Percentiles rank a stretch among this genome's conserved stretches.
Conservation (phyloP, 176 grass and related monocot genomes). For the Pontederia crassipes region DNA sequence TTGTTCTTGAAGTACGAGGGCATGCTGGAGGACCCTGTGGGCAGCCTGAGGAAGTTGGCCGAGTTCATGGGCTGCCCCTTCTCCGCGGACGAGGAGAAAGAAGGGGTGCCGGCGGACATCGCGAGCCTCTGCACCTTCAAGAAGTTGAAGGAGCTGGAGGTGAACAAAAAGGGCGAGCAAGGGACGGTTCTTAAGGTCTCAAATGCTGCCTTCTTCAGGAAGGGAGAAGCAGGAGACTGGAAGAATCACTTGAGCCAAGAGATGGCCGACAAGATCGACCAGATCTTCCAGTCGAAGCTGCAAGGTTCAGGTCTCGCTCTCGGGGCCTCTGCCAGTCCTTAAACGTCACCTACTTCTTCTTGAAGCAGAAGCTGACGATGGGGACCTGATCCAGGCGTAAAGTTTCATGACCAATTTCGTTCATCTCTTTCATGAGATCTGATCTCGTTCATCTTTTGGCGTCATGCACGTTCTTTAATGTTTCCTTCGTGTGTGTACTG, state of each 20-base stretch:
- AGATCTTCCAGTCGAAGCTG: slow-evolving; percentile 21
- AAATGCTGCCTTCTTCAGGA: slow-evolving; percentile 20
- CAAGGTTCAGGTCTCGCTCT: slow-evolving; percentile 5
- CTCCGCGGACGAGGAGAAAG: slow-evolving; percentile 21
- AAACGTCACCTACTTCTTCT: no score
- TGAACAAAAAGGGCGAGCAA: slow-evolving; percentile 12
- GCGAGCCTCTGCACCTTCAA: slow-evolving; percentile 43
- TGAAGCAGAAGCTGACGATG: no score
- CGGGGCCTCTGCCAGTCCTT: no score
- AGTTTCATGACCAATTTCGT: no score
- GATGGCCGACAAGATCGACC: slow-evolving; percentile 27
- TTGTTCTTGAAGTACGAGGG: slow-evolving; percentile 47
- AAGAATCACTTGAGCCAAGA: slow-evolving; percentile 24
- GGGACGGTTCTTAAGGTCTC: not conserved
- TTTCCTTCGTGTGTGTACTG: no score
- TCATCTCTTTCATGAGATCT: no score
- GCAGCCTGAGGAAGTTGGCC: slow-evolving; percentile 20
- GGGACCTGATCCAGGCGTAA: no score
- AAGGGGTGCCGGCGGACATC: slow-evolving; percentile 11
- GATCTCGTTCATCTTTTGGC: no score
- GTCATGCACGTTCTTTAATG: no score
- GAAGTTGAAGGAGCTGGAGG: slow-evolving; percentile 29
- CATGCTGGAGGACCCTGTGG: slow-evolving; percentile 14
- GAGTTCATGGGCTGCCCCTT: slow-evolving; percentile 37
- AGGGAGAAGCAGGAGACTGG: slow-evolving; percentile 41